These are phyloP conservation scores for Aspergillus puulaauensis DNA, from an alignment of 2,329 filamentous ascomycete genomes.

Conservation along the genomic window DNA sequence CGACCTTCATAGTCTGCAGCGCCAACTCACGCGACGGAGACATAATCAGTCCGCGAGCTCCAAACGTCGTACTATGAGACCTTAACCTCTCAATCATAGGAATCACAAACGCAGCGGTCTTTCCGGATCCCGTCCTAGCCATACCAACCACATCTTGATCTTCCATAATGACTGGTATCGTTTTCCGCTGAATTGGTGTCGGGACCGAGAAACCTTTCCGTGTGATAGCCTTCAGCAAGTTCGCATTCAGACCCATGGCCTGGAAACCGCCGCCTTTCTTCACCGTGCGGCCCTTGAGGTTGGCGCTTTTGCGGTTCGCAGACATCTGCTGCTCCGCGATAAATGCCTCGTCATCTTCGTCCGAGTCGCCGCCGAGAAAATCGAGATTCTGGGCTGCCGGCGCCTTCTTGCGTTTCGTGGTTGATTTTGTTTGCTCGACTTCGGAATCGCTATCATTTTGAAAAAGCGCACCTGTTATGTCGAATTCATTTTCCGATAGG, in stretches of 20 bases:
- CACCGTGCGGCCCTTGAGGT: slow-evolving; percentile 77
- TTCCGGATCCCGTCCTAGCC: slow-evolving; percentile 97
- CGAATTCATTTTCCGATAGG: slow-evolving; percentile 83
- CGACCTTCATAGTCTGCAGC: slow-evolving; percentile 90
- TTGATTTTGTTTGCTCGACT: slow-evolving; percentile 46
- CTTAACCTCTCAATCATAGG: slow-evolving; percentile 96
- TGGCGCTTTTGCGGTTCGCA: slow-evolving; percentile 80
- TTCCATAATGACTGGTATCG: slow-evolving; percentile 86
- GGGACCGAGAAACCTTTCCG: slow-evolving; percentile 95
- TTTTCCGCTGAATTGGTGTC: slow-evolving; percentile 95
- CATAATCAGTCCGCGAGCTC: slow-evolving; percentile 80
- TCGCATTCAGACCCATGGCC: slow-evolving; percentile 82
- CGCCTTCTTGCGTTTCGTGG: slow-evolving; percentile 49
- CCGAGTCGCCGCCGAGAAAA: slow-evolving; percentile 56
- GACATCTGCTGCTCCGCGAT: slow-evolving; percentile 86
- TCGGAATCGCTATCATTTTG: slow-evolving; percentile 55
- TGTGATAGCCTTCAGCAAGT: slow-evolving; percentile 84
- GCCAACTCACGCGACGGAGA: slow-evolving; percentile 93
- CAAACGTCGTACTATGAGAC: slow-evolving; percentile 81
- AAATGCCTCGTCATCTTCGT: slow-evolving; percentile 73
- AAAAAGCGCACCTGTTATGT: slow-evolving; percentile 80
- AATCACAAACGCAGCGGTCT: slow-evolving; percentile 96
- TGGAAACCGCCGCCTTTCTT: slow-evolving; percentile 98
- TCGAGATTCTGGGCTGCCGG: slow-evolving; percentile 39
- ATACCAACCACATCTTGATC: slow-evolving; percentile 97